phyloP scores from a whole-genome alignment of 176 grass and related monocot species.

The Oryza glumipatula region DNA sequence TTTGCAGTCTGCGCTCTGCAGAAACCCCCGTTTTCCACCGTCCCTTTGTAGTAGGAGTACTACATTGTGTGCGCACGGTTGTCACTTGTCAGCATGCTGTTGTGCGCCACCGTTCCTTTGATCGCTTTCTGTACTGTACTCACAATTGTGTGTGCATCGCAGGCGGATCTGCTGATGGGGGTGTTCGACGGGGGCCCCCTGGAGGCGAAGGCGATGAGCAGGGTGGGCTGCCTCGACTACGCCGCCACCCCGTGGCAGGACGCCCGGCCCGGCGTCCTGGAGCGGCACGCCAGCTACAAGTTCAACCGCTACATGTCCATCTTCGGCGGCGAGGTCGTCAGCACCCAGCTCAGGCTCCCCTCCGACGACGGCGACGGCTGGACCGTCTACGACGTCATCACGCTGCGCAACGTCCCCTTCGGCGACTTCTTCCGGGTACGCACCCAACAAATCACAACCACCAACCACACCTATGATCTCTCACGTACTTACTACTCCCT shows the following conservation, averaged over 20 bases:
- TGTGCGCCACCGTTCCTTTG: neutral
- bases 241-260: conserved; percentile 61
- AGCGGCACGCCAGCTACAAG: conserved; percentile 74
- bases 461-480: neutral
- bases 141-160: neutral
- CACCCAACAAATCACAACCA: no score
- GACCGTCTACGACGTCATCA: conserved; percentile 68
- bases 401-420: conserved; percentile 76
- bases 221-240: conserved; percentile 77
- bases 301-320: conserved; percentile 79
- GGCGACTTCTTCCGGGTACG: conserved; percentile 69
- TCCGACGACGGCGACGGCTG: conserved; percentile 59
- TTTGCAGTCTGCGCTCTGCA: no score
- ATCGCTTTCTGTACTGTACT: neutral
- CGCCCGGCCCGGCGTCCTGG: conserved; percentile 47
- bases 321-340: conserved; percentile 79
- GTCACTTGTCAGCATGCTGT: no score
- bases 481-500: no score
- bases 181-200: conserved; percentile 66
- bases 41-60: no score
- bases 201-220: conserved; percentile 66
- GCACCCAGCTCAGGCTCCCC: conserved; percentile 63
- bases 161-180: conserved; percentile 62
- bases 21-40: no score
- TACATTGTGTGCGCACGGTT: no score